Conservation (phyloP, 2,329 filamentous ascomycete species). For the Trichoderma atrobrunneum region DNA sequence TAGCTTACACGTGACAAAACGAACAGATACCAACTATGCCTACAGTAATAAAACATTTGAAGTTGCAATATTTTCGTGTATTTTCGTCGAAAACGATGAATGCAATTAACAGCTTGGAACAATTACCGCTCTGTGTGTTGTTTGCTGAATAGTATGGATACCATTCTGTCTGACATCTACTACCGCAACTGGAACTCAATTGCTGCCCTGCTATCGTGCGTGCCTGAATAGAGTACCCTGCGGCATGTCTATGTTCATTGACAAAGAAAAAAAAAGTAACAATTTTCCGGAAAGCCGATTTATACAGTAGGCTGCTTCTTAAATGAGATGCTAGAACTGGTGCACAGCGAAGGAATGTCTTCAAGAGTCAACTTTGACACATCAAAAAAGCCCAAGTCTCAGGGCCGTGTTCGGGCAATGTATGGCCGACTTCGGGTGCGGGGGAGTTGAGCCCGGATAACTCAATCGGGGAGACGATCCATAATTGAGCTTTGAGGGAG, state of each 20-base stretch:
- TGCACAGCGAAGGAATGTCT: background rate
- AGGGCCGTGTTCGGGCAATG: background rate
- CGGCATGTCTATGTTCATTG: background rate
- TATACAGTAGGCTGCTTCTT: background rate
- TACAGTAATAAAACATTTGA: too few relatives aligned
- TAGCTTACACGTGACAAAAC: background rate
- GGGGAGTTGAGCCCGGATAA: background rate
- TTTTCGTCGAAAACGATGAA: background rate
- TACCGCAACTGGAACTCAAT: background rate
- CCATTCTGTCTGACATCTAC: background rate
- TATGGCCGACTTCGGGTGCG: constrained; percentile 13
- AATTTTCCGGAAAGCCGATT: background rate
- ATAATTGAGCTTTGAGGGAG: background rate
- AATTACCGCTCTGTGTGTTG: background rate
- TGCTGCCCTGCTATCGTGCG: background rate
- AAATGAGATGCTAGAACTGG: background rate
- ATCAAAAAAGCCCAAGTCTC: background rate
- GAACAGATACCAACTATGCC: too few relatives aligned
- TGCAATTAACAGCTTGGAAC: background rate
- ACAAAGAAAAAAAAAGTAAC: background rate
- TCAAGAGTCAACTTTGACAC: background rate
- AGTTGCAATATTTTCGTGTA: background rate
- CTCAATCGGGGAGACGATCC: background rate
- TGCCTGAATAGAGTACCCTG: background rate
- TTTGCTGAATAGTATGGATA: too few relatives aligned